phyloP scores from a whole-genome alignment of 306 rosid species.

The Cucumis cinereus region DNA sequence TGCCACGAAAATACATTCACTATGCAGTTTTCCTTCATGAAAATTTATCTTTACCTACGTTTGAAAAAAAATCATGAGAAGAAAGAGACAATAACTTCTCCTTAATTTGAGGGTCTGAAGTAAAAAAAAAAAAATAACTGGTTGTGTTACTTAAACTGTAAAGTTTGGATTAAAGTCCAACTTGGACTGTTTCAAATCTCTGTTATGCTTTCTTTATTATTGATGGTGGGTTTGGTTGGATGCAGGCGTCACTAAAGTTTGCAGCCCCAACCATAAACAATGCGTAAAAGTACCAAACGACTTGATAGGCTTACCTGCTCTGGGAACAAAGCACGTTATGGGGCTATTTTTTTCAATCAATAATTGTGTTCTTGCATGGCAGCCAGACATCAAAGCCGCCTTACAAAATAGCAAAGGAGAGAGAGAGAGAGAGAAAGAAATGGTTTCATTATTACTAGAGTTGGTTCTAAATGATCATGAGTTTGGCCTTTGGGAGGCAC shows the following conservation, averaged over 20 bases:
- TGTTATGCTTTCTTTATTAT: not conserved
- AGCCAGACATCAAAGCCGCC: not conserved
- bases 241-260: conserved; percentile 7
- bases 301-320: conserved; percentile 8
- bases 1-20: not conserved
- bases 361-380: conserved; percentile 8
- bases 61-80: not conserved
- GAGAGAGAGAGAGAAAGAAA: not conserved
- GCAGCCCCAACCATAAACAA: not conserved
- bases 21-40: not conserved
- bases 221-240: conserved; percentile 7
- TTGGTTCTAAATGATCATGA: not conserved
- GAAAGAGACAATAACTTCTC: not conserved
- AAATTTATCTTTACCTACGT: not conserved
- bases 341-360: conserved; percentile 1
- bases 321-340: conserved; percentile 7
- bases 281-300: not conserved
- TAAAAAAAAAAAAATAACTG: not conserved
- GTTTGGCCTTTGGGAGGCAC: not conserved
- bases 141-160: not conserved
- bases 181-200: not conserved
- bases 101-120: not conserved
- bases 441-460: not conserved
- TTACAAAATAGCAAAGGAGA: not conserved
- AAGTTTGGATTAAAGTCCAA: not conserved